Conservation (phyloP, 1,284 basidiomycete species). For the Sporisorium reilianum region DNA sequence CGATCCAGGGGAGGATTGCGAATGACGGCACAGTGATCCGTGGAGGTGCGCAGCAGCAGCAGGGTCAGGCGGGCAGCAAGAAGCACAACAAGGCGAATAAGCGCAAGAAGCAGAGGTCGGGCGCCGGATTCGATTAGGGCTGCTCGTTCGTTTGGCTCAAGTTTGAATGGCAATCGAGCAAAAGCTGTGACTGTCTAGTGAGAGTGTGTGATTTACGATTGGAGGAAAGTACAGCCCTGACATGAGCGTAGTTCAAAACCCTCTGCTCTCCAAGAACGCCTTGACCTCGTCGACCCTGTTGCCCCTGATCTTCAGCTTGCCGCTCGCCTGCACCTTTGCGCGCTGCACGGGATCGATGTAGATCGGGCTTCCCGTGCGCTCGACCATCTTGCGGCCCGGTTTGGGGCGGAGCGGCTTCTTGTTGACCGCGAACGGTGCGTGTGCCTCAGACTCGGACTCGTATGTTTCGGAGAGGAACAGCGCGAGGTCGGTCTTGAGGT, state of each 20-base stretch:
- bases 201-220: background rate
- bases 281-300: constrained; percentile 41
- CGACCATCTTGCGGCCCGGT: constrained; percentile 19
- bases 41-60: constrained; percentile 71
- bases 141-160: background rate
- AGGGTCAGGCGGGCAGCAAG: constrained; percentile 75
- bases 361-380: constrained; percentile 20
- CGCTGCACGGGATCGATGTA: constrained; percentile 27
- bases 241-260: constrained; percentile 21
- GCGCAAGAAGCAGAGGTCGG: constrained; percentile 65
- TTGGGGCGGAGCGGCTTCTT: constrained; percentile 25
- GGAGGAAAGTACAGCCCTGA: background rate
- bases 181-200: too few species aligned
- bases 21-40: constrained; percentile 58
- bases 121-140: constrained; percentile 52
- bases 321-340: constrained; percentile 18
- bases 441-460: constrained; percentile 1
- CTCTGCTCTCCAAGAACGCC: constrained; percentile 43
- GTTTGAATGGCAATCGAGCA: background rate
- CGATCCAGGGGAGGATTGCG: constrained; percentile 51
- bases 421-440: constrained; percentile 19
- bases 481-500: constrained; percentile 32
- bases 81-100: constrained; percentile 90
- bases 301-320: constrained; percentile 46
- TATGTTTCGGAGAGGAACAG: constrained; percentile 35